Base-by-base conservation (phyloP, 345 rosid genomes). In the Barbarea vulgaris region DNA sequence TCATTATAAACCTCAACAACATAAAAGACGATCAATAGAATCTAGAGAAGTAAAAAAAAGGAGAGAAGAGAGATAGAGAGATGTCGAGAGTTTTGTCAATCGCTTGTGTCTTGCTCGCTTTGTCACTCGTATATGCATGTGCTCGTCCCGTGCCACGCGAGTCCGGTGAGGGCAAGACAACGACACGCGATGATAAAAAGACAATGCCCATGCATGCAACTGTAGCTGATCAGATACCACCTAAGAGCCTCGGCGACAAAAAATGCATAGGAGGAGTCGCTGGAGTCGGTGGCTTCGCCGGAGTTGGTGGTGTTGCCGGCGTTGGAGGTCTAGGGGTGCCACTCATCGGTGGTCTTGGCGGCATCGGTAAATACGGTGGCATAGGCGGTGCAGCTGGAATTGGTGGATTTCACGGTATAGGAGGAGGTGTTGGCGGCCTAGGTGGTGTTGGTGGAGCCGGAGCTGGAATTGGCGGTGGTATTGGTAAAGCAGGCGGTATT, bases 201-300 rank as follows among this genome's bases (percentile, higher is more conserved):
- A 63, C 52, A 42, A 79, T 25, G 18, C 27, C 15, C 69, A 19
- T 72, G 81, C 73, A 81, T 74, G 88, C 91, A 31, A 56, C 55
- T 28, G 80, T 61, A 69, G 48, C 83, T 81, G 42, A 19, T 52
- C 85, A 14, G 87, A 71, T 37, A 52, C 69, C 86, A 28, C 83
- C 87, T 1, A 54, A 37, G 12, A 85, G 81, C 14, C 30, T 89
- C 19, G 75, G 56, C n/a, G 97, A 88, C 64, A 72, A 87, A 58
- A 91, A 91, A 77, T 85, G 80, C 61, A 77, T 70, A 10, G 80
- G 74, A 21, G 79, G 69, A 61, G 62, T 75, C 10, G 79, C 47
- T 27, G 95, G 95, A 12, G 80, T 89, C 14, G 95, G 97, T 6
- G 97, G 91, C 3, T 89, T 83, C 59, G 89, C 86, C 0, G 96